Percentiles rank a stretch among this genome's conserved stretches.
Evolutionary conservation across 2,329 filamentous ascomycete genomes (phyloP).

Genomic region (Bertia moriformis): DNA sequence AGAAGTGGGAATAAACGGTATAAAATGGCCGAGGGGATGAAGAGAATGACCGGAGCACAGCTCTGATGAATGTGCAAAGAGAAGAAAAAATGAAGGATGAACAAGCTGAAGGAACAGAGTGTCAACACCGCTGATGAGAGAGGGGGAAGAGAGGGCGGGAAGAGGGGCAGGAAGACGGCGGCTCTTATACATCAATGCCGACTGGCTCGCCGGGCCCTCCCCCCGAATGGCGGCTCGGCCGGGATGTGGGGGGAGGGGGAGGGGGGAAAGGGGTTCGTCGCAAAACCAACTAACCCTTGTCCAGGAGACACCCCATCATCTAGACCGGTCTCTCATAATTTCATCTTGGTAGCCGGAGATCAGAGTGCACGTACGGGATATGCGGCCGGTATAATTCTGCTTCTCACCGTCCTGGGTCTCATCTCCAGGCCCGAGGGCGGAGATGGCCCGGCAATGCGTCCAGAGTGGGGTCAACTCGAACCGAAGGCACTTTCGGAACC

Average conservation of each 20-base stretch:
- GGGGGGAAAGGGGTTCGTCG: neutral
- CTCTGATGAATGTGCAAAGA: neutral
- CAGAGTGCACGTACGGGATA: no score
- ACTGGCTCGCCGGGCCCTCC: no score
- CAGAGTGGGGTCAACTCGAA: no score
- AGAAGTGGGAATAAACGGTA: neutral
- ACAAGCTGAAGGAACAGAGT: no score
- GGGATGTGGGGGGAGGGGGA: no score
- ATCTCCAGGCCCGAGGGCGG: no score
- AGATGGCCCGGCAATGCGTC: no score
- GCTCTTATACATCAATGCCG: neutral
- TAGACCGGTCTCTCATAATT: neutral
- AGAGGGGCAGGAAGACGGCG: neutral
- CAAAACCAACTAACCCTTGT: neutral
- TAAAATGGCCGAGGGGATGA: neutral
- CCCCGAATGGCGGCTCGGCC: no score
- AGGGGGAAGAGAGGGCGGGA: neutral
- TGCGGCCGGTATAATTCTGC: no score
- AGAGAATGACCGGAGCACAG: neutral
- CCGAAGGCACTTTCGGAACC: no score
- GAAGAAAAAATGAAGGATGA: neutral
- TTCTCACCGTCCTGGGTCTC: no score
- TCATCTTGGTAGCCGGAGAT: no score
- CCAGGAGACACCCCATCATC: neutral
- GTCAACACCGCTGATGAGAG: neutral